These are phyloP conservation scores for Diaporthe helianthi DNA, from an alignment of 2,329 filamentous ascomycete species.

Conservation along the genomic window DNA sequence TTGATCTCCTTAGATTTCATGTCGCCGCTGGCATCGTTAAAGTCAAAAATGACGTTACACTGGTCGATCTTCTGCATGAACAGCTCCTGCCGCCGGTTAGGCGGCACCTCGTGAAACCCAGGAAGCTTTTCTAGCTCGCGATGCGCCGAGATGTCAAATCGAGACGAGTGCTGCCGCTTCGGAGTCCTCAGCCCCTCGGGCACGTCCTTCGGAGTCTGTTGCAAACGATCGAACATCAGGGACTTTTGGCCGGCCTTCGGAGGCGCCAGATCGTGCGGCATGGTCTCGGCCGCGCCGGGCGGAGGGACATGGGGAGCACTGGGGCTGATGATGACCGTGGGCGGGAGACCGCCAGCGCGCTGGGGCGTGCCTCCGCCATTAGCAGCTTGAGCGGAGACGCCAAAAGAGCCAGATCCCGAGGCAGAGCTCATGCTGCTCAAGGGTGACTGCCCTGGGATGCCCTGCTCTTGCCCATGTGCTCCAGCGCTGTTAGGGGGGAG, in stretches of 20 bases:
- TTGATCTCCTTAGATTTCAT: slow-evolving; percentile 99
- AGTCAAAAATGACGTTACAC: slow-evolving; percentile 99
- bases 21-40: slow-evolving; percentile 96
- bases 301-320: slow-evolving; percentile 92
- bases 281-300: slow-evolving; percentile 92
- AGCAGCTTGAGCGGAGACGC: slow-evolving; percentile 48
- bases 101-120: slow-evolving; percentile 96
- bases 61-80: slow-evolving; percentile 99
- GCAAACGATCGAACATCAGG: slow-evolving; percentile 84
- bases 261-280: slow-evolving; percentile 95
- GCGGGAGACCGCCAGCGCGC: slow-evolving; percentile 71
- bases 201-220: slow-evolving; percentile 94
- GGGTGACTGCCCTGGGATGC: slow-evolving; percentile 43
- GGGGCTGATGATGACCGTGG: slow-evolving; percentile 92
- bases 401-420: slow-evolving; percentile 35
- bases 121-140: slow-evolving; percentile 96
- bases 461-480: slow-evolving; percentile 50
- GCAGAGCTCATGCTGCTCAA: slow-evolving; percentile 34
- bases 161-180: slow-evolving; percentile 94
- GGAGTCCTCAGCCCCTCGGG: slow-evolving; percentile 94
- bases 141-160: slow-evolving; percentile 97
- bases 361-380: slow-evolving; percentile 67
- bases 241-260: slow-evolving; percentile 93
- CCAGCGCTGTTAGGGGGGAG: slow-evolving; percentile 64
- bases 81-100: slow-evolving; percentile 91